Conservation (phyloP, 306 rosid species). For the Citrullus colocynthis region DNA sequence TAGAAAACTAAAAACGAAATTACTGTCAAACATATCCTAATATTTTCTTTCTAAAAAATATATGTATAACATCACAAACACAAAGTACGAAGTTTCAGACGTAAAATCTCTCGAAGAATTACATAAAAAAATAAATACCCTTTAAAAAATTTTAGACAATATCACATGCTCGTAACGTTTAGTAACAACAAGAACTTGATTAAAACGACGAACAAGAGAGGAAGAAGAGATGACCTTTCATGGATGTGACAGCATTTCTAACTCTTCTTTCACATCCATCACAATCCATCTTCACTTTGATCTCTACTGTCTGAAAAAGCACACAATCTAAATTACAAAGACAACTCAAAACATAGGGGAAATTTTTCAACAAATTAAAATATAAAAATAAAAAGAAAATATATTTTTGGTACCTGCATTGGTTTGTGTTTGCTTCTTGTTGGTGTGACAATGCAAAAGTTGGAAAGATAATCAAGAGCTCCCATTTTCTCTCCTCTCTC, state of each 20-base stretch:
- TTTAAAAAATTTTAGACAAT: neutral
- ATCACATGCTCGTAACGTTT: neutral
- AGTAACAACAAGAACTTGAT: neutral
- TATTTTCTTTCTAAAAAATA: too few relatives aligned
- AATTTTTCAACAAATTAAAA: neutral
- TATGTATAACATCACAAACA: too few relatives aligned
- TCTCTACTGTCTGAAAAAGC: conserved; percentile 17
- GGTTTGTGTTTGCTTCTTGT: conserved; percentile 53
- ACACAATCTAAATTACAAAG: neutral
- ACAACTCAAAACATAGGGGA: neutral
- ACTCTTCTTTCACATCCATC: conserved; percentile 80
- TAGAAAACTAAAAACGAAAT: too few relatives aligned
- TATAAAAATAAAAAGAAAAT: neutral
- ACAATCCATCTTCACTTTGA: conserved; percentile 9
- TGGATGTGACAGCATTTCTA: conserved; percentile 47
- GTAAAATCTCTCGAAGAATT: too few relatives aligned
- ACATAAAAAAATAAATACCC: too few relatives aligned
- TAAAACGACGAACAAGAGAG: neutral
- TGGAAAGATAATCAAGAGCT: conserved; percentile 60
- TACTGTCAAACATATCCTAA: too few relatives aligned
- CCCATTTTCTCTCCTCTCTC: conserved; percentile 42
- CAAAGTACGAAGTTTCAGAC: too few relatives aligned
- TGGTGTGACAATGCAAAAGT: conserved; percentile 47
- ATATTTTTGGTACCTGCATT: conserved; percentile 53
- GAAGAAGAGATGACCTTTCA: conserved; percentile 40